These are phyloP conservation scores for Mycena kentingensis DNA, from an alignment of 768 basidiomycete genomes.

Conservation along the genomic window DNA sequence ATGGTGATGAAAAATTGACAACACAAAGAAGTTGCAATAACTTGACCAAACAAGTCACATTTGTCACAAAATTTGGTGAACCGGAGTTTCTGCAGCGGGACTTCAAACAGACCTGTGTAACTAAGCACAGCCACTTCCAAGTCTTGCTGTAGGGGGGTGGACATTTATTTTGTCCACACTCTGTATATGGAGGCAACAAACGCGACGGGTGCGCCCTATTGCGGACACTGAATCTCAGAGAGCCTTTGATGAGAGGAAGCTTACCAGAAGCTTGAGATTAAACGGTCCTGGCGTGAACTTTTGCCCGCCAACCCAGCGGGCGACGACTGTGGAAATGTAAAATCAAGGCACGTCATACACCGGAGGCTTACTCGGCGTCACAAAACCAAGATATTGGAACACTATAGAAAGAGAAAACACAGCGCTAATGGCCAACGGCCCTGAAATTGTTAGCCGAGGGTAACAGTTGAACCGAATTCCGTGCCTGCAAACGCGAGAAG, in stretches of 20 bases:
- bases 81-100: too few species aligned
- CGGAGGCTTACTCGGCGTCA: conserved; percentile 49
- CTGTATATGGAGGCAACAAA: conserved; percentile 32
- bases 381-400: conserved; percentile 51
- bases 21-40: too few species aligned
- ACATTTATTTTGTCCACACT: too few species aligned
- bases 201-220: conserved; percentile 32
- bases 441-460: too few species aligned
- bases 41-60: too few species aligned
- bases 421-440: conserved; percentile 55
- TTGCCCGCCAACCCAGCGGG: conserved; percentile 50
- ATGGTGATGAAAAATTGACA: too few species aligned
- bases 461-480: neutral
- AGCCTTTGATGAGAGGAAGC: conserved; percentile 4
- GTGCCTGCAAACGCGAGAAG: conserved; percentile 54
- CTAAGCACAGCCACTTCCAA: too few species aligned
- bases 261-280: conserved; percentile 44
- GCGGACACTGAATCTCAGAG: neutral
- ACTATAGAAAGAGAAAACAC: conserved; percentile 54
- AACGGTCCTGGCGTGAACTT: conserved; percentile 61
- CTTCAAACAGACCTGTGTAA: too few species aligned
- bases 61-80: too few species aligned
- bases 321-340: conserved; percentile 32
- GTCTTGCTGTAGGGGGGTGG: too few species aligned
- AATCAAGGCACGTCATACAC: neutral